Conservation (phyloP, 2,329 filamentous ascomycete species). For the Westerdykella ornata region DNA sequence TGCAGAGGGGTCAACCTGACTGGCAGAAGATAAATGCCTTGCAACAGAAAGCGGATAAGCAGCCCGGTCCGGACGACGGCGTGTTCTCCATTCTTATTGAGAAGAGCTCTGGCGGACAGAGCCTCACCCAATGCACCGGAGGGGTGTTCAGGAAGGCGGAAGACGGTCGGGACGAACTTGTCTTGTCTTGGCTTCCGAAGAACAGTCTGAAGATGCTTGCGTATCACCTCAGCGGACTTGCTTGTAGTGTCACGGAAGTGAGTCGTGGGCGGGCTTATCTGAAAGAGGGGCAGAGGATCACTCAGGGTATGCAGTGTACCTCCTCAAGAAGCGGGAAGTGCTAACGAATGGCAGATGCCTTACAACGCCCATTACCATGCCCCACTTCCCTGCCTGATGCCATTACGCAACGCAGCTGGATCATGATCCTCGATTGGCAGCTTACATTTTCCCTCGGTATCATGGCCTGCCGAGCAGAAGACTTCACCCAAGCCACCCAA, state of each 20-base stretch:
- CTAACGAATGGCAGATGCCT: constrained; percentile 10
- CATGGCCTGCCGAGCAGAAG: constrained; percentile 61
- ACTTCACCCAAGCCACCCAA: constrained; percentile 51
- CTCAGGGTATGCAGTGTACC: constrained; percentile 35
- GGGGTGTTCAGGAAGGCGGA: constrained; percentile 38
- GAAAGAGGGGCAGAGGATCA: constrained; percentile 50
- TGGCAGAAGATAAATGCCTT: constrained; percentile 56
- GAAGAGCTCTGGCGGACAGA: constrained; percentile 21
- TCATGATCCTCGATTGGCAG: constrained; percentile 59
- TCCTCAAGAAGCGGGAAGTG: not conserved
- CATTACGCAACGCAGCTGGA: constrained; percentile 52
- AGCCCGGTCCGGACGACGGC: constrained; percentile 30
- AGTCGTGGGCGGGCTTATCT: constrained; percentile 49
- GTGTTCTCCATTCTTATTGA: constrained; percentile 40
- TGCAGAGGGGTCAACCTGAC: constrained; percentile 57
- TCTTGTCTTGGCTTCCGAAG: constrained; percentile 55
- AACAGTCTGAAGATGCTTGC: constrained; percentile 55
- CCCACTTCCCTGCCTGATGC: constrained; percentile 19
- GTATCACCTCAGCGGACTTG: constrained; percentile 53
- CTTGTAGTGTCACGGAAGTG: constrained; percentile 50
- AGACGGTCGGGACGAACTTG: constrained; percentile 40
- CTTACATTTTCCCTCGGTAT: constrained; percentile 66
- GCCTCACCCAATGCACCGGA: constrained; percentile 38
- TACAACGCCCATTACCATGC: constrained; percentile 15
- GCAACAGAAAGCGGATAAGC: constrained; percentile 47